These are phyloP conservation scores for Fusarium tupiense DNA, from an alignment of 2,329 filamentous ascomycete genomes.

Conservation along the genomic window DNA sequence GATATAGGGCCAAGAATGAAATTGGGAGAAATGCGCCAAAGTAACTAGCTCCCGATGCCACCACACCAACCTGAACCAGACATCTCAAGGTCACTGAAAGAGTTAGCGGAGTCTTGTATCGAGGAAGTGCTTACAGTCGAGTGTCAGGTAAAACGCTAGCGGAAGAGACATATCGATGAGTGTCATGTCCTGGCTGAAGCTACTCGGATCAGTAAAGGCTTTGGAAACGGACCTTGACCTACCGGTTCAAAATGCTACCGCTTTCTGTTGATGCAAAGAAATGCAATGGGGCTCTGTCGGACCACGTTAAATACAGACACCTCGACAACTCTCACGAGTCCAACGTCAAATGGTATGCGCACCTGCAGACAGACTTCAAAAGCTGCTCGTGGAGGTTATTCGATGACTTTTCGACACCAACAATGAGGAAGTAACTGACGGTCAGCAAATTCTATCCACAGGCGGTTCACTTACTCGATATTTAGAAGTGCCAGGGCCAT, in stretches of 20 bases:
- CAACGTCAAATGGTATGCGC: background rate
- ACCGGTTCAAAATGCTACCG: slow-evolving; percentile 54
- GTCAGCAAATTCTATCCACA: background rate
- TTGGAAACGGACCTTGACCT: background rate
- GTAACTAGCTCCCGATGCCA: slow-evolving; percentile 39
- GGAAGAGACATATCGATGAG: slow-evolving; percentile 54
- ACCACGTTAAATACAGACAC: rapidly evolving
- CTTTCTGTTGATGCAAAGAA: slow-evolving; percentile 55
- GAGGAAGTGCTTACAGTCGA: slow-evolving; percentile 41
- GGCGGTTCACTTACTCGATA: slow-evolving; percentile 3
- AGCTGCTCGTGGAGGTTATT: slow-evolving; percentile 37
- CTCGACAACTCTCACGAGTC: rapidly evolving
- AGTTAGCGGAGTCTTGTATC: background rate
- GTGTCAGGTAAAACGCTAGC: slow-evolving; percentile 44
- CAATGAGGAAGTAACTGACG: slow-evolving; percentile 39
- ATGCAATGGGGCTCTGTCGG: slow-evolving; percentile 49
- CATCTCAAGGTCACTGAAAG: slow-evolving; percentile 43
- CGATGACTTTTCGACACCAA: slow-evolving; percentile 36
- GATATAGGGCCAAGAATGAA: slow-evolving; percentile 52
- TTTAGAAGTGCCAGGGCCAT: slow-evolving; percentile 20
- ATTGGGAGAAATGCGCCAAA: slow-evolving; percentile 54
- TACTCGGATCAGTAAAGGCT: slow-evolving; percentile 34
- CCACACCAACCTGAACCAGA: slow-evolving; percentile 36
- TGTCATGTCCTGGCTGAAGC: slow-evolving; percentile 56
- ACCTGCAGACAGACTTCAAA: slow-evolving; percentile 33